Evolutionary conservation across 1,284 basidiomycete genomes (phyloP).

Genomic region (Meira nashicola): DNA sequence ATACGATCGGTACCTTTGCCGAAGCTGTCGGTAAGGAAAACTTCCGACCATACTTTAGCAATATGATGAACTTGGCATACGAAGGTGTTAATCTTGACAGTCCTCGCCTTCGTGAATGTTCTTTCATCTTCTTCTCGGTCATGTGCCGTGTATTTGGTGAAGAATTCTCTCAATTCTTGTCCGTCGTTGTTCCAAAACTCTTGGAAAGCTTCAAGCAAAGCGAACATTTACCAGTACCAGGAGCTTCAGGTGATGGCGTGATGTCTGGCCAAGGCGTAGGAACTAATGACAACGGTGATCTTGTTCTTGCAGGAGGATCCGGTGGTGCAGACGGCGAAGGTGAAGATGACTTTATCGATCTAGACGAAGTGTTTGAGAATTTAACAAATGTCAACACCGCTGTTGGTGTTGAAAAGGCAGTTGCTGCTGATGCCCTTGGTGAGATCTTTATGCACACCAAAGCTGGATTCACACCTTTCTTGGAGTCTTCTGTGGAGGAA

Average conservation of each 20-base stretch:
- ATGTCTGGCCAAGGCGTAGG: constrained; percentile 59
- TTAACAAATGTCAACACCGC: constrained; percentile 77
- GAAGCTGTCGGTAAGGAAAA: constrained; percentile 91
- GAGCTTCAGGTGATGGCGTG: constrained; percentile 47
- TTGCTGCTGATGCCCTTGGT: constrained; percentile 92
- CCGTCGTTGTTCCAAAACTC: constrained; percentile 79
- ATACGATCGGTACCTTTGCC: constrained; percentile 94
- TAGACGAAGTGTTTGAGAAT: constrained; percentile 66
- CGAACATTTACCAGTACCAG: constrained; percentile 56
- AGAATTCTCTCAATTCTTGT: constrained; percentile 84
- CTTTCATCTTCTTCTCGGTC: constrained; percentile 96
- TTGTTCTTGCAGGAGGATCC: constrained; percentile 41
- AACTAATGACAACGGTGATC: constrained; percentile 63
- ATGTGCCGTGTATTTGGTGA: constrained; percentile 94
- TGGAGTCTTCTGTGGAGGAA: constrained; percentile 67
- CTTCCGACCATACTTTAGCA: constrained; percentile 91
- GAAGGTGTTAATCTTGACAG: constrained; percentile 78
- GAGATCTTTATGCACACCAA: constrained; percentile 81
- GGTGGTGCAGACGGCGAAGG: constrained; percentile 57
- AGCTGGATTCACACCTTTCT: constrained; percentile 79
- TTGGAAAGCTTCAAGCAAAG: constrained; percentile 76
- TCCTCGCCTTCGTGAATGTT: constrained; percentile 86
- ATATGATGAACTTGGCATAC: constrained; percentile 94
- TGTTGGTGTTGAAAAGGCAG: constrained; percentile 98
- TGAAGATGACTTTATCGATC: constrained; percentile 59